A percentile compares a stretch with the other conserved stretches of the same genome.
Conservation (phyloP, 2,329 filamentous ascomycete genomes). For the Scleromitrula shiraiana region DNA sequence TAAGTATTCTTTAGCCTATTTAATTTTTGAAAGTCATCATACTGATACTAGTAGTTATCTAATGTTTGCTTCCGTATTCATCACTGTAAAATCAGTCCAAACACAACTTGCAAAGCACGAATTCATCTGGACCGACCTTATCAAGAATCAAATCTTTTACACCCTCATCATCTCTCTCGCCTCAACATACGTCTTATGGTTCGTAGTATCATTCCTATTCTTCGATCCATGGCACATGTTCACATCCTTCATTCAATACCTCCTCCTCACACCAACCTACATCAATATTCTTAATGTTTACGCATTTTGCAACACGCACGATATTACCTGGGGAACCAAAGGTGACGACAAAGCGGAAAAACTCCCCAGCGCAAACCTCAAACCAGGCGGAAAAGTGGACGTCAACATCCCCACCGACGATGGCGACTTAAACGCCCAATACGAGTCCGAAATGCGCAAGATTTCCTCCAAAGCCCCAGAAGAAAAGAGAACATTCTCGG, state of each 20-base stretch:
- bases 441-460: slow-evolving; percentile 71
- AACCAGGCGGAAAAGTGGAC: slow-evolving; percentile 92
- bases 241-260: slow-evolving; percentile 85
- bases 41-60: slow-evolving; percentile 54
- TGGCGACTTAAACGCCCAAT: slow-evolving; percentile 89
- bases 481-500: slow-evolving; percentile 53
- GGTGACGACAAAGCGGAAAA: slow-evolving; percentile 96
- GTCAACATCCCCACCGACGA: slow-evolving; percentile 81
- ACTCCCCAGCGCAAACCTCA: slow-evolving; percentile 78
- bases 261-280: slow-evolving; percentile 82
- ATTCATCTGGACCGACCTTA: slow-evolving; percentile 63
- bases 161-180: slow-evolving; percentile 87
- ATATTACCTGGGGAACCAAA: slow-evolving; percentile 98
- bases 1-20: slow-evolving; percentile 37
- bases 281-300: slow-evolving; percentile 98
- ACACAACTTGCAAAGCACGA: slow-evolving; percentile 51
- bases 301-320: slow-evolving; percentile 98
- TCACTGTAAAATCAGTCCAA: slow-evolving; percentile 81
- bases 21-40: neutral
- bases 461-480: slow-evolving; percentile 70
- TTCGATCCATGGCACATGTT: slow-evolving; percentile 99
- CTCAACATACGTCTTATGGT: slow-evolving; percentile 87
- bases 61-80: slow-evolving; percentile 90
- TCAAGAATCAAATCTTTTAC: slow-evolving; percentile 87
- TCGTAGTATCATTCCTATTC: slow-evolving; percentile 93